These are phyloP conservation scores for Candida sp. DNA, from an alignment of 1,139 yeast genomes.

Conservation along the genomic window DNA sequence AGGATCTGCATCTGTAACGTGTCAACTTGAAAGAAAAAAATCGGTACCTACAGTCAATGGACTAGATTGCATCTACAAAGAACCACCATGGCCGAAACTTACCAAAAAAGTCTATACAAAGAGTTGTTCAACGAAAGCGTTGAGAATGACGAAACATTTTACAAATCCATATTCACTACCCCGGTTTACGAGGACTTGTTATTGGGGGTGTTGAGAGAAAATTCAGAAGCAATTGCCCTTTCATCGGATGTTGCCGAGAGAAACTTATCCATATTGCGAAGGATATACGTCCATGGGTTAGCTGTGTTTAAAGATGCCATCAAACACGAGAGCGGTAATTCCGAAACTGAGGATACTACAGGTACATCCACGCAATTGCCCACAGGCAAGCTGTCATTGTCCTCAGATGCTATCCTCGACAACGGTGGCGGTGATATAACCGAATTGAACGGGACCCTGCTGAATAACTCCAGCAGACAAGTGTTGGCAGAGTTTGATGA, in stretches of 20 bases:
- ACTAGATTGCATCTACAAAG: too few relatives aligned
- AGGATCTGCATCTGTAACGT: background rate
- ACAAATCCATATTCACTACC: constrained; percentile 27
- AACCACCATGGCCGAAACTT: constrained; percentile 15
- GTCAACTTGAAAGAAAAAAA: background rate
- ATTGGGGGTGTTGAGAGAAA: constrained; percentile 25
- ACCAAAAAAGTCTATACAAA: constrained; percentile 24
- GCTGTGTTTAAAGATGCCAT: constrained; percentile 19
- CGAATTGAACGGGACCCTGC: constrained; percentile 18
- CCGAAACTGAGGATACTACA: background rate
- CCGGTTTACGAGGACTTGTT: constrained; percentile 30
- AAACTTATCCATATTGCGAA: constrained; percentile 16
- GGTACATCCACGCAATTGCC: background rate
- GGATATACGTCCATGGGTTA: constrained; percentile 25
- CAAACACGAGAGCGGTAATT: constrained; percentile 8
- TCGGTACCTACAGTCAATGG: too few relatives aligned
- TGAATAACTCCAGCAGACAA: constrained; percentile 11
- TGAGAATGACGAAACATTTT: constrained; percentile 26
- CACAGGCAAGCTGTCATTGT: background rate
- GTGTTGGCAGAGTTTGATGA: constrained; percentile 18
- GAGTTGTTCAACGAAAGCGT: constrained; percentile 25
- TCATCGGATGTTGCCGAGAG: constrained; percentile 5
- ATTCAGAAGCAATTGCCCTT: constrained; percentile 17
- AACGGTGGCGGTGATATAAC: constrained; percentile 30
- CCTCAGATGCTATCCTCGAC: constrained; percentile 13